phyloP scores from a whole-genome alignment of 2,329 filamentous ascomycete genomes.

The Colletotrichum trifolii region DNA sequence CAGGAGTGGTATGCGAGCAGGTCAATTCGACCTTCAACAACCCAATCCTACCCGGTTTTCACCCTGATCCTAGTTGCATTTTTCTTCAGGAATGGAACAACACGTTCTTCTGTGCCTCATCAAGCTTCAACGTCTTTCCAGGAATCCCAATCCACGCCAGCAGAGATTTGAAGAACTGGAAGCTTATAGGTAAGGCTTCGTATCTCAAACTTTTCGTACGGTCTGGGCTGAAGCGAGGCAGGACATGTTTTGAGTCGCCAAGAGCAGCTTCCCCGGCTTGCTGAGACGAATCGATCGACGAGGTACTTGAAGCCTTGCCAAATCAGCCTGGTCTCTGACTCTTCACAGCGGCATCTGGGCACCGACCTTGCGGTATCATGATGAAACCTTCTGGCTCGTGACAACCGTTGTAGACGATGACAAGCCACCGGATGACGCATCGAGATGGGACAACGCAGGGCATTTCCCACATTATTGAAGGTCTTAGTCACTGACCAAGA shows the following conservation, averaged over 20 bases:
- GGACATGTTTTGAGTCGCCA: conserved; percentile 54
- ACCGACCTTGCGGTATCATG: conserved; percentile 55
- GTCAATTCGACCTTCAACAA: conserved; percentile 48
- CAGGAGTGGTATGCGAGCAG: no score
- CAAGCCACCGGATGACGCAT: conserved; percentile 5
- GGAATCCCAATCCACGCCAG: conserved; percentile 64
- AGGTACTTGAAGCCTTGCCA: background rate
- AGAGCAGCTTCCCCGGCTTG: conserved; percentile 51
- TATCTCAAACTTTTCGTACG: background rate
- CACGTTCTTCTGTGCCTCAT: conserved; percentile 62
- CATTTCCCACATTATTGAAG: conserved; percentile 41
- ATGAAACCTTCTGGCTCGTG: conserved; percentile 51
- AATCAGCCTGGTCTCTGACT: conserved; percentile 36
- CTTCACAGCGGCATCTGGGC: conserved; percentile 57
- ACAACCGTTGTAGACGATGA: conserved; percentile 29
- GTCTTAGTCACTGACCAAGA: background rate
- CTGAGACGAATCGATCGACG: conserved; percentile 21
- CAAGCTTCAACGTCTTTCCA: conserved; percentile 63
- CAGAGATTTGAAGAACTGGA: conserved; percentile 62
- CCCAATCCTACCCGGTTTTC: conserved; percentile 61
- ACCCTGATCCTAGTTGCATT: conserved; percentile 59
- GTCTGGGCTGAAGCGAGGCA: conserved; percentile 23
- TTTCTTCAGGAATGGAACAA: conserved; percentile 50
- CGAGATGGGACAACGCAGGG: conserved; percentile 19
- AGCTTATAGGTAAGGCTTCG: conserved; percentile 41